Conservation (phyloP, 495 filamentous ascomycete species). For the Hyphodiscus hymeniophilus region DNA sequence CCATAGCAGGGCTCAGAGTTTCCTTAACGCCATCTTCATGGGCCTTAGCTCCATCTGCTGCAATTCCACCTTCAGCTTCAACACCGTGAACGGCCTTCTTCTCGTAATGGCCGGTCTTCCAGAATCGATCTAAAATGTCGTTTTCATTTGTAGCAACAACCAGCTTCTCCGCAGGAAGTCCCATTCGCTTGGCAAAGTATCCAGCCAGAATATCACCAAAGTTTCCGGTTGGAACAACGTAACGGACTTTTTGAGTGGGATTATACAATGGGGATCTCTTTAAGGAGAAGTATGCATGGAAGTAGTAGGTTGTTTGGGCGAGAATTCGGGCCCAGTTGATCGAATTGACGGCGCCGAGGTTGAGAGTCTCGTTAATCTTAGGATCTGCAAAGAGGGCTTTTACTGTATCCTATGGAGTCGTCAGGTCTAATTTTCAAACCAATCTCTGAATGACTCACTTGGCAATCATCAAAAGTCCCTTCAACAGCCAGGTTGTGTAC, state of each 20-base stretch:
- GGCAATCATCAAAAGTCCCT: slow-evolving; percentile 93
- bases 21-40: slow-evolving; percentile 69
- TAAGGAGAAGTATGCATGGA: slow-evolving; percentile 80
- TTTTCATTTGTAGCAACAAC: slow-evolving; percentile 89
- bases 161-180: slow-evolving; percentile 74
- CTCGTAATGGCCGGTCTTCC: slow-evolving; percentile 72
- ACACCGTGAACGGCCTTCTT: slow-evolving; percentile 54
- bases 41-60: slow-evolving; percentile 55
- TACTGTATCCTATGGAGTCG: slow-evolving; percentile 60
- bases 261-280: slow-evolving; percentile 37
- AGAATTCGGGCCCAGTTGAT: slow-evolving; percentile 90
- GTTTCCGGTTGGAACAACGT: slow-evolving; percentile 85
- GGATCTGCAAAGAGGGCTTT: slow-evolving; percentile 86
- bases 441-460: slow-evolving; percentile 36
- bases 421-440: neutral
- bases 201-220: slow-evolving; percentile 95
- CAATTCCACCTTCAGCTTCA: slow-evolving; percentile 47
- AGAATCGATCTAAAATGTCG: slow-evolving; percentile 82
- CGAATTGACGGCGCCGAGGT: slow-evolving; percentile 79
- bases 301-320: slow-evolving; percentile 91
- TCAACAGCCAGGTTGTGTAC: slow-evolving; percentile 81
- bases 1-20: slow-evolving; percentile 89
- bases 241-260: slow-evolving; percentile 56
- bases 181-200: slow-evolving; percentile 87
- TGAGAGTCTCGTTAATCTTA: slow-evolving; percentile 60